These are phyloP conservation scores for Blastobotrys robertii DNA, from an alignment of 805 yeast genomes.

Conservation along the genomic window DNA sequence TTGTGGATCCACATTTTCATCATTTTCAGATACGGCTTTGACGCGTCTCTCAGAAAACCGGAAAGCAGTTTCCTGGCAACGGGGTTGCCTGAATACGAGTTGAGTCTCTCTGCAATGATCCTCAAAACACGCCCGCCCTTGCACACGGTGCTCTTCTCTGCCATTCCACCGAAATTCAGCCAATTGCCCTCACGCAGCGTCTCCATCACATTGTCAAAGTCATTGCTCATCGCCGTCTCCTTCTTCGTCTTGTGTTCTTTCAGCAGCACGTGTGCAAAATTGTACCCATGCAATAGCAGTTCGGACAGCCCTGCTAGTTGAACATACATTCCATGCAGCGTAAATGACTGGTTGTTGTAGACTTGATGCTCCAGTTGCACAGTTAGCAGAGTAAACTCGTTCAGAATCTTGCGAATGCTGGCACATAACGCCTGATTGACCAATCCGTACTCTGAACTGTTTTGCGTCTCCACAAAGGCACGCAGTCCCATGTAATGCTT, in stretches of 20 bases:
- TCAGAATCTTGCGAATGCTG: conserved; percentile 40
- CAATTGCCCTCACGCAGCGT: conserved; percentile 27
- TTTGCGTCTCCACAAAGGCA: conserved; percentile 52
- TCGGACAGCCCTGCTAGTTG: conserved; percentile 31
- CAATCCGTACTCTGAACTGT: conserved; percentile 49
- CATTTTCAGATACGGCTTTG: conserved; percentile 54
- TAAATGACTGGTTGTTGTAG: conserved; percentile 38
- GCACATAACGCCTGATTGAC: conserved; percentile 65
- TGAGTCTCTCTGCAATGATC: conserved; percentile 49
- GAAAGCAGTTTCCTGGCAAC: conserved; percentile 43
- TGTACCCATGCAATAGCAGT: conserved; percentile 47
- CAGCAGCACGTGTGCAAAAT: conserved; percentile 40
- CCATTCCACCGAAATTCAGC: conserved; percentile 7
- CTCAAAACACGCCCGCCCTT: conserved; percentile 73
- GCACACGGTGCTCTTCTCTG: conserved; percentile 16
- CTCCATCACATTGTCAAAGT: conserved; percentile 36
- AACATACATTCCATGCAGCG: conserved; percentile 52
- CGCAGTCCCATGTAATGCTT: conserved; percentile 49
- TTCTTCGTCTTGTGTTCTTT: conserved; percentile 28
- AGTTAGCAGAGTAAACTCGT: conserved; percentile 23
- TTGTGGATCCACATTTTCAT: conserved; percentile 68
- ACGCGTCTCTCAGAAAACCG: conserved; percentile 45
- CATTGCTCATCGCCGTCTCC: conserved; percentile 26
- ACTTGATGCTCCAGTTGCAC: conserved; percentile 45
- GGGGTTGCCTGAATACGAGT: conserved; percentile 55